Evolutionary conservation across 352 stramenopile genomes (phyloP).

Genomic region (Globisporangium middletonii): DNA sequence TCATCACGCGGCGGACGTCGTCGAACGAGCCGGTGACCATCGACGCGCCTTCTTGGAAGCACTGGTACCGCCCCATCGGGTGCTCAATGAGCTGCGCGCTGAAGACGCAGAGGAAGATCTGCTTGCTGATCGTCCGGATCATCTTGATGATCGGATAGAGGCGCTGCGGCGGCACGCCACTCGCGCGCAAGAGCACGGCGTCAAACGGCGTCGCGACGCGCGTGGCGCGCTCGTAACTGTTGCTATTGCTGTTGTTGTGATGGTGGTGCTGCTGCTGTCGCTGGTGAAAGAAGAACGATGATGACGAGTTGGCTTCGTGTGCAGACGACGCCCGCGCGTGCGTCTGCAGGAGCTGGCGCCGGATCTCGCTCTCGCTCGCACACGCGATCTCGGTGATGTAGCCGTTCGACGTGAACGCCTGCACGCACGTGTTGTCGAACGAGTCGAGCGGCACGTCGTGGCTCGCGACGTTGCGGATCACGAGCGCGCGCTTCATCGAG

Average conservation of each 20-base stretch:
- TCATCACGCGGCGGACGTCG: slow-evolving; percentile 54
- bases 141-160: slow-evolving; percentile 51
- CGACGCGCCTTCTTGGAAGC: slow-evolving; percentile 69
- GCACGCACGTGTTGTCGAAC: slow-evolving; percentile 72
- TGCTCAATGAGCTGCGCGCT: slow-evolving; percentile 70
- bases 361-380: slow-evolving; percentile 47
- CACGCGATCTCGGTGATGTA: slow-evolving; percentile 73
- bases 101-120: slow-evolving; percentile 85
- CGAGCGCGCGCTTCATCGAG: slow-evolving; percentile 73
- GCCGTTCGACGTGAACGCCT: slow-evolving; percentile 55
- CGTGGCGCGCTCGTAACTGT: background rate
- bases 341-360: slow-evolving; percentile 50
- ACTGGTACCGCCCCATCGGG: slow-evolving; percentile 63
- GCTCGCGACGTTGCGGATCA: slow-evolving; percentile 73
- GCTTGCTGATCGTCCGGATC: slow-evolving; percentile 65
- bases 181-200: slow-evolving; percentile 57
- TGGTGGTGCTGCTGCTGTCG: slow-evolving; percentile 16
- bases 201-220: slow-evolving; percentile 37
- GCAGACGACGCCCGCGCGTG: slow-evolving; percentile 23
- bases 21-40: slow-evolving; percentile 78
- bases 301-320: background rate
- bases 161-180: slow-evolving; percentile 39
- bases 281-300: background rate
- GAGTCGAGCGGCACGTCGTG: slow-evolving; percentile 67
- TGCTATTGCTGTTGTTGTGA: background rate